Evolutionary conservation across 805 yeast genomes (phyloP), one percentile per base, ranked within the genome.

Genomic region (Torulaspora franciscae): DNA sequence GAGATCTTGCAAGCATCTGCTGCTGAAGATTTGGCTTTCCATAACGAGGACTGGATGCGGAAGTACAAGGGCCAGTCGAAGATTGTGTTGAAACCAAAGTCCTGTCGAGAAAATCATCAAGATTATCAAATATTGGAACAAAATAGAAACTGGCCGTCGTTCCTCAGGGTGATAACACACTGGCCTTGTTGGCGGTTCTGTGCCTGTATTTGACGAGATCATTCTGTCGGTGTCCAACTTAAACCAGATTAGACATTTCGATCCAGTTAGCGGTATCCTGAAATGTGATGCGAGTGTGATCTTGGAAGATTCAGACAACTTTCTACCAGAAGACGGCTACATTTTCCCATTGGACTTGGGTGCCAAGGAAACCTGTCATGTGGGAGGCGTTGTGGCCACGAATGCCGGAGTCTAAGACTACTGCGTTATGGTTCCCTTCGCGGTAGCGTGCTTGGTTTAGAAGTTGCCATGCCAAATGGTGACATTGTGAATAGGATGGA

Each of bases 111-210:
- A 90, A 64, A 82, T 91, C 13, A 74, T 90, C 2, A 60, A 79
- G 55, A 86, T 91, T 50, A 61, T 91, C 60, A 80, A 79, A 62
- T 83, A 88, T 67, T 87, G 96, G 71, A 84, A 85, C 59, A n/a
- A 85, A 81, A 25, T 67, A 80, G 39, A 77, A 75, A 48, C 66
- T 90, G 24, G 96, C 97, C 0, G 80, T 90, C 38, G 95, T 88
- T 7, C 97, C 98, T 11, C 97, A 91, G 68, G 96, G 97, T 61
- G 98, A 97, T 55, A 90, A 91, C 67, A 91, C 97, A 1, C n/a
- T n/a, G 96, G 96, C 23, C 74, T 90, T 37, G 98, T 90, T 34
- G 98, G 97, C 52, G 98, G 97, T 4, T 84, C 95, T 4, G 79
- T 82, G 14, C 96, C 97, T 0, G 82, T 90, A 0, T 90, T 88